Percentiles rank a stretch among this genome's conserved stretches.
These are phyloP conservation scores for Chloranthus sessilifolius DNA, from an alignment of 164 flowering plant species.

Conservation along the genomic window DNA sequence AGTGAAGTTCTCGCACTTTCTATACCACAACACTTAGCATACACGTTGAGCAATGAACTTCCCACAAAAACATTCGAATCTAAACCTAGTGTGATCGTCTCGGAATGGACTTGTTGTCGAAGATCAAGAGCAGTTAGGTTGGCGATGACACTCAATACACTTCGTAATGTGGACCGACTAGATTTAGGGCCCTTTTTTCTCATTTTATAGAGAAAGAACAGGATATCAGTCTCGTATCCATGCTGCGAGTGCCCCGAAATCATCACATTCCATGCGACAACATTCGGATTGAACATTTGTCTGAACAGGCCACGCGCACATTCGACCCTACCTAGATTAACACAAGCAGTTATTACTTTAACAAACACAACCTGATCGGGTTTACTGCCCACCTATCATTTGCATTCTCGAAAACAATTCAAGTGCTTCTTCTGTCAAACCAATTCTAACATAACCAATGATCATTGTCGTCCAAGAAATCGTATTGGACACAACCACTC, in stretches of 20 bases:
- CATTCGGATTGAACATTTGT: conserved; percentile 55
- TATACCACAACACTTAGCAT: conserved; percentile 60
- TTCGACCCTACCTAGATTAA: conserved; percentile 47
- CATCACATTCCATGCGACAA: conserved; percentile 91
- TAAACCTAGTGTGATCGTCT: conserved; percentile 66
- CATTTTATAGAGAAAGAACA: conserved; percentile 47
- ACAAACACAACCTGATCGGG: conserved; percentile 75
- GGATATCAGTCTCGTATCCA: conserved; percentile 57
- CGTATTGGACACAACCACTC: conserved; percentile 35
- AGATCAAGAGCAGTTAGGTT: conserved; percentile 31
- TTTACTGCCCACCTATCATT: conserved; percentile 24
- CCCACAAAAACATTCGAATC: conserved; percentile 72
- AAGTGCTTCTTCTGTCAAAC: conserved; percentile 54
- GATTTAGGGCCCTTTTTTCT: conserved; percentile 40
- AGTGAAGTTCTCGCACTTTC: conserved; percentile 59
- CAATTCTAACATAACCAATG: conserved; percentile 56
- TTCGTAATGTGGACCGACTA: conserved; percentile 78
- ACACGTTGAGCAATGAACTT: conserved; percentile 82
- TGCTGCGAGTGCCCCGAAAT: conserved; percentile 73
- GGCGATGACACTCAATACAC: conserved; percentile 83
- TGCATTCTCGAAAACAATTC: conserved; percentile 49
- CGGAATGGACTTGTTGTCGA: conserved; percentile 70
- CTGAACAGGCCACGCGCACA: conserved; percentile 51
- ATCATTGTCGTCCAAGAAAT: conserved; percentile 88
- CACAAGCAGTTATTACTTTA: conserved; percentile 58